Evolutionary conservation across 345 rosid genomes (phyloP).

Genomic region (Rhodomyrtus tomentosa): DNA sequence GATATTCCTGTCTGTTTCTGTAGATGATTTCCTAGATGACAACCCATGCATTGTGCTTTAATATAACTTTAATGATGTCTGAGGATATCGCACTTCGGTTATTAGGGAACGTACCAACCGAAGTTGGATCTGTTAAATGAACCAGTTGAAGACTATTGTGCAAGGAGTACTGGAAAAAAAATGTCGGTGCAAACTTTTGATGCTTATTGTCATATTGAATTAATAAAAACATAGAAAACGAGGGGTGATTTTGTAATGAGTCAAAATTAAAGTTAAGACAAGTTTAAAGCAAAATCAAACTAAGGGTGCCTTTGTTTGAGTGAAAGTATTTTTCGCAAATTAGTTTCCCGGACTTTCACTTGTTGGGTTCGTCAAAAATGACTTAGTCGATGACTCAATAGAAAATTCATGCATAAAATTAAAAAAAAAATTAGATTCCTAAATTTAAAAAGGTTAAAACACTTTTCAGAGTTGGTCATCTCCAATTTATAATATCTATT

Average conservation of each 20-base stretch:
- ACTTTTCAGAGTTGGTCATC: no score
- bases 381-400: no score
- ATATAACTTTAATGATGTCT: not conserved
- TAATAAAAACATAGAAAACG: not conserved
- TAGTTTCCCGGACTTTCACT: no score
- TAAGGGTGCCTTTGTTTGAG: not conserved
- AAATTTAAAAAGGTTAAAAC: no score
- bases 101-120: not conserved
- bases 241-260: not conserved
- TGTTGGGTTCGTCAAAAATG: no score
- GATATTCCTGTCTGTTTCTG: not conserved
- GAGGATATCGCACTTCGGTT: not conserved
- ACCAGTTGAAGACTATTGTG: not conserved
- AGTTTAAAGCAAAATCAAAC: not conserved
- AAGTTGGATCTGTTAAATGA: not conserved
- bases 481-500: no score
- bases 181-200: not conserved
- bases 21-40: not conserved
- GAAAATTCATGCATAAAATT: no score
- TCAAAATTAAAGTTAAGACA: not conserved
- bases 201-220: not conserved
- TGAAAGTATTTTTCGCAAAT: no score
- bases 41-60: rapidly evolving
- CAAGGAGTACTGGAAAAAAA: not conserved
- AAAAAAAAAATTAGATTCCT: no score